phyloP scores from a whole-genome alignment of 1,284 basidiomycete genomes.

The Uromyces viciae-fabae region DNA sequence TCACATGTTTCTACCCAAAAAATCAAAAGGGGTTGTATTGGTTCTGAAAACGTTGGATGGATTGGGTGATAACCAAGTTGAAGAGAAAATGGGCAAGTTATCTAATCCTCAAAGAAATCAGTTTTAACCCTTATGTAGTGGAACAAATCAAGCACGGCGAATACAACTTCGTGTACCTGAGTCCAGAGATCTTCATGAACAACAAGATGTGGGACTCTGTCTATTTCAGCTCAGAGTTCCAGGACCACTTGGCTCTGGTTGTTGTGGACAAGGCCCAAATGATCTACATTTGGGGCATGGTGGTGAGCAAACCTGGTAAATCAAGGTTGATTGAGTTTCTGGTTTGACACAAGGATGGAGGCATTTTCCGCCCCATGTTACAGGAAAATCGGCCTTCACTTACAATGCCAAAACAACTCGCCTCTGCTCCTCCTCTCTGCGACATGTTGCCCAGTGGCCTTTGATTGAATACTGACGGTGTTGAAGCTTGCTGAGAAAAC shows the following conservation, averaged over 20 bases:
- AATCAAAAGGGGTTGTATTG: background rate
- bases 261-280: constrained; percentile 20
- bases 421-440: background rate
- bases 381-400: background rate
- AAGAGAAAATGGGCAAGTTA: background rate
- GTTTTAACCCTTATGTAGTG: background rate
- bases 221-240: constrained; percentile 13
- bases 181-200: constrained; percentile 14
- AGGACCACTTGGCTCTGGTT: background rate
- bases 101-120: background rate
- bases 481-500: background rate
- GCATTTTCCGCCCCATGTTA: background rate
- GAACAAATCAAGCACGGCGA: background rate
- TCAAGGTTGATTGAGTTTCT: background rate
- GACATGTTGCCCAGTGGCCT: background rate
- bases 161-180: background rate
- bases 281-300: constrained; percentile 4
- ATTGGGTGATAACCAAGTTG: background rate
- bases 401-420: background rate
- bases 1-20: background rate
- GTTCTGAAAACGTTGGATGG: background rate
- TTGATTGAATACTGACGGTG: background rate
- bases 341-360: background rate
- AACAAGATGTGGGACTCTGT: background rate
- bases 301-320: background rate